phyloP scores from a whole-genome alignment of 495 filamentous ascomycete species.

The Aspergillus homomorphus region DNA sequence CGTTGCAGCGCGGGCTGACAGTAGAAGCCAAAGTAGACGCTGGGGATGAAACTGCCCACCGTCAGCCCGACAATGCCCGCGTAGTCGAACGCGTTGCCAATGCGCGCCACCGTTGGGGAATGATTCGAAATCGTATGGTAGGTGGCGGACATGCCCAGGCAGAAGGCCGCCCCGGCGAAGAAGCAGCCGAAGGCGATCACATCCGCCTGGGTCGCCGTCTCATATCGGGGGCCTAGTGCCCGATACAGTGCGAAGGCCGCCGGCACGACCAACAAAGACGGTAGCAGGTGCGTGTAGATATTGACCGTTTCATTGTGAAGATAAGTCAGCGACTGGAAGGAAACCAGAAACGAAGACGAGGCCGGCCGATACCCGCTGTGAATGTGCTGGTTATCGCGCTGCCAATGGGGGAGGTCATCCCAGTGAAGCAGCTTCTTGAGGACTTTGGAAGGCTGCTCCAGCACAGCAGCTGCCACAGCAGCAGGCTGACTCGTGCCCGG shows the following conservation, averaged over 20 bases:
- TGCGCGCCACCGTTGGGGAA: slow-evolving; percentile 52
- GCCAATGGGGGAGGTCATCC: slow-evolving; percentile 66
- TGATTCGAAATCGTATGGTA: slow-evolving; percentile 74
- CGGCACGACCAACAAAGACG: slow-evolving; percentile 39
- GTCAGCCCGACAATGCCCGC: slow-evolving; percentile 88
- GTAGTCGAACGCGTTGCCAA: slow-evolving; percentile 81
- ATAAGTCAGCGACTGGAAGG: slow-evolving; percentile 63
- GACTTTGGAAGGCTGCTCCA: slow-evolving; percentile 30
- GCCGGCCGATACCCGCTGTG: slow-evolving; percentile 67
- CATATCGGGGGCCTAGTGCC: slow-evolving; percentile 62
- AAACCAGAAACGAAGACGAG: slow-evolving; percentile 61
- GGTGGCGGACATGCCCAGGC: slow-evolving; percentile 80
- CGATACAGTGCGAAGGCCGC: slow-evolving; percentile 44
- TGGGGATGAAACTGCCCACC: slow-evolving; percentile 81
- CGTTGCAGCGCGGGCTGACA: slow-evolving; percentile 59
- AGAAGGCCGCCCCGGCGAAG: slow-evolving; percentile 70
- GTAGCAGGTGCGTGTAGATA: slow-evolving; percentile 82
- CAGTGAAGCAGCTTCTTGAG: slow-evolving; percentile 51
- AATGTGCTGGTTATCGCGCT: slow-evolving; percentile 77
- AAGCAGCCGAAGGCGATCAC: slow-evolving; percentile 72
- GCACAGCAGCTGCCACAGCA: slow-evolving; percentile 18
- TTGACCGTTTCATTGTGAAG: slow-evolving; percentile 96
- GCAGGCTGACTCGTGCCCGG: slow-evolving; percentile 17
- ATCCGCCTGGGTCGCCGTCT: slow-evolving; percentile 60
- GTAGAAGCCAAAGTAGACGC: slow-evolving; percentile 83